Evolutionary conservation across 306 rosid species (phyloP).

Genomic region (Cicer judaicum): DNA sequence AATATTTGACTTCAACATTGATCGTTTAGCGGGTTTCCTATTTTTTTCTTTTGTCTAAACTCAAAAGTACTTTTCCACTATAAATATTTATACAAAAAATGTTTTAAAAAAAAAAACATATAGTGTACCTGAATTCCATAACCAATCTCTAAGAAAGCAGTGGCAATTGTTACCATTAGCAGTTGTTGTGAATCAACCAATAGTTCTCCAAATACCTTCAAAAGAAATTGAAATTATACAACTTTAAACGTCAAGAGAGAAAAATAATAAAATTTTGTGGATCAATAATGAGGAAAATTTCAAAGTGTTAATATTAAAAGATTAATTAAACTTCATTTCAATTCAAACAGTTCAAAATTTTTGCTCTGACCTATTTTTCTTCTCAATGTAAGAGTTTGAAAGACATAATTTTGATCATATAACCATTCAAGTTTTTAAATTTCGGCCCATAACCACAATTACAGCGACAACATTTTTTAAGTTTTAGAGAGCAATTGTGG

Average conservation of each 20-base stretch:
- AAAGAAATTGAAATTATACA: constrained; percentile 35
- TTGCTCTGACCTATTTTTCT: constrained; percentile 9
- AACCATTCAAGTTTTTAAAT: background rate
- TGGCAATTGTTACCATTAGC: constrained; percentile 76
- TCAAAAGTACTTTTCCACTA: constrained; percentile 15
- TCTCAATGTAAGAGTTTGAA: background rate
- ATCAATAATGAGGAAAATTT: background rate
- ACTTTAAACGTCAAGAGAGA: constrained; percentile 23
- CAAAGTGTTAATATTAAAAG: background rate
- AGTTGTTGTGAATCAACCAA: constrained; percentile 80
- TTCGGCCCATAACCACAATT: background rate
- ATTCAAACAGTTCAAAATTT: constrained; percentile 22
- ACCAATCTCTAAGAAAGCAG: constrained; percentile 84
- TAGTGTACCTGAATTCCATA: constrained; percentile 70
- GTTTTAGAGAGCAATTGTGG: constrained; percentile 9
- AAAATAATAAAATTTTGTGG: background rate
- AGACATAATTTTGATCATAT: background rate
- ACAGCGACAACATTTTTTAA: no score
- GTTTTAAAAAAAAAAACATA: background rate
- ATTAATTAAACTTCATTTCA: constrained; percentile 21
- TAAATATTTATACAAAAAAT: constrained; percentile 38
- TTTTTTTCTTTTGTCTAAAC: constrained; percentile 1
- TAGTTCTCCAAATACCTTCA: constrained; percentile 85
- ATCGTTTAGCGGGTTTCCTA: constrained; percentile 1
- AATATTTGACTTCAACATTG: constrained; percentile 13